Percentiles rank a stretch among this genome's conserved stretches.
phyloP scores from a whole-genome alignment of 257 asterid genomes.

The Solanum dulcamara region DNA sequence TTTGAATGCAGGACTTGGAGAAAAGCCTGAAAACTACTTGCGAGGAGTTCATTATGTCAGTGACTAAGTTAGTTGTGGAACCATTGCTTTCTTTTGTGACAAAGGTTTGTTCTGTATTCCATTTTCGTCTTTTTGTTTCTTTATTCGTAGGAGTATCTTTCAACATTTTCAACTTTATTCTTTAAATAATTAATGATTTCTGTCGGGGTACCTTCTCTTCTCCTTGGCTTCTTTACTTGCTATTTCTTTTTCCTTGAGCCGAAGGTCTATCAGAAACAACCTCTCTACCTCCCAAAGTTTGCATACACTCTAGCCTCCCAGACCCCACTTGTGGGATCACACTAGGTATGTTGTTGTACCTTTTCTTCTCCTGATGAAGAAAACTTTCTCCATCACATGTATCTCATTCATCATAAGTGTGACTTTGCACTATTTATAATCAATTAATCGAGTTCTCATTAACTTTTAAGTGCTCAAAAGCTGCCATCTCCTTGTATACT shows the following conservation, averaged over 20 bases:
- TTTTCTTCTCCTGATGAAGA: background rate
- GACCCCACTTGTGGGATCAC: background rate
- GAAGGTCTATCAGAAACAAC: background rate
- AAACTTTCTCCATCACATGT: background rate
- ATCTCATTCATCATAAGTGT: background rate
- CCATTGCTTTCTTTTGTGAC: conserved; percentile 92
- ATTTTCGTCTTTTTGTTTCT: background rate
- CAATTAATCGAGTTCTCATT: background rate
- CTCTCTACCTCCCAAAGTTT: background rate
- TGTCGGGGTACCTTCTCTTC: background rate
- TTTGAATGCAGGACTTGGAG: conserved; percentile 78
- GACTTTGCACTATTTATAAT: background rate
- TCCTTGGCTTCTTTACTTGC: background rate
- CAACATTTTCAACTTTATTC: background rate
- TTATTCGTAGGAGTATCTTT: background rate
- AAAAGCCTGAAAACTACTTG: conserved; percentile 90
- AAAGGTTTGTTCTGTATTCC: conserved; percentile 43
- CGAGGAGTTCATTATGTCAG: conserved; percentile 95
- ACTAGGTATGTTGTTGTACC: background rate
- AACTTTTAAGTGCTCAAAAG: background rate
- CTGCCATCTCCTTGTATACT: background rate
- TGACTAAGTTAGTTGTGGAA: conserved; percentile 93
- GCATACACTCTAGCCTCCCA: background rate
- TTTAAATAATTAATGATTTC: background rate
- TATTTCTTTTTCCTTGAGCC: background rate